These are phyloP conservation scores for Chlamydomonas eustigma DNA, from an alignment of 139 green algal species.

Conservation along the genomic window DNA sequence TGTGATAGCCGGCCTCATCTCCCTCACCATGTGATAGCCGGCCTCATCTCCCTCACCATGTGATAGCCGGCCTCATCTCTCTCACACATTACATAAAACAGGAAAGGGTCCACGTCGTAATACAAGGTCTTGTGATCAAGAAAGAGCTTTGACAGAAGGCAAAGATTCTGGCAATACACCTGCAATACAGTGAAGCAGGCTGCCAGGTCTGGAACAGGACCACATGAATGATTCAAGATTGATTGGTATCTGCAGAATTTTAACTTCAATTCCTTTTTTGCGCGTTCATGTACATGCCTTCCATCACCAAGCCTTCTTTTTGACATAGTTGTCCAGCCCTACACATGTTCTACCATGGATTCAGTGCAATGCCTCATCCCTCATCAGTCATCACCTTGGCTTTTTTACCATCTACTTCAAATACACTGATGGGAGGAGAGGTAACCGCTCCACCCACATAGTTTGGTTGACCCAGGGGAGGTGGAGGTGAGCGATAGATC, in stretches of 20 bases:
- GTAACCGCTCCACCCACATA: constrained; percentile 49
- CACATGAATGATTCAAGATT: too few relatives aligned
- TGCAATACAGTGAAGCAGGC: constrained; percentile 22
- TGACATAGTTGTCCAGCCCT: not conserved
- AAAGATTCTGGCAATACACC: constrained; percentile 97
- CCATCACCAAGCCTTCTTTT: not conserved
- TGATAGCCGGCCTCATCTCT: constrained; percentile 66
- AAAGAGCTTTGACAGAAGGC: constrained; percentile 98
- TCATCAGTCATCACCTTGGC: constrained; percentile 44
- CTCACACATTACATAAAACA: constrained; percentile 99
- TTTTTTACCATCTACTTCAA: constrained; percentile 84
- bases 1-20: too few relatives aligned
- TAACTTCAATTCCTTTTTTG: not conserved
- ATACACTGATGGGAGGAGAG: constrained; percentile 75
- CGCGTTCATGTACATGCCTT: not conserved
- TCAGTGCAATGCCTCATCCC: not conserved
- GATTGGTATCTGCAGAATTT: too few relatives aligned
- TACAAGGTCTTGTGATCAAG: constrained; percentile 99
- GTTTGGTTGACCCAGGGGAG: constrained; percentile 40
- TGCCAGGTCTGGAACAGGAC: not conserved
- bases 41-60: constrained; percentile 22
- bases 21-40: too few relatives aligned
- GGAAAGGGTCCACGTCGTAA: constrained; percentile 98
- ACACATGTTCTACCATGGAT: not conserved
- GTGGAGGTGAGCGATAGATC: constrained; percentile 78